Percentiles rank a stretch among this genome's conserved stretches.
Conservation (phyloP, 352 stramenopile species). For the Phytopythium cucurbitacearum region DNA sequence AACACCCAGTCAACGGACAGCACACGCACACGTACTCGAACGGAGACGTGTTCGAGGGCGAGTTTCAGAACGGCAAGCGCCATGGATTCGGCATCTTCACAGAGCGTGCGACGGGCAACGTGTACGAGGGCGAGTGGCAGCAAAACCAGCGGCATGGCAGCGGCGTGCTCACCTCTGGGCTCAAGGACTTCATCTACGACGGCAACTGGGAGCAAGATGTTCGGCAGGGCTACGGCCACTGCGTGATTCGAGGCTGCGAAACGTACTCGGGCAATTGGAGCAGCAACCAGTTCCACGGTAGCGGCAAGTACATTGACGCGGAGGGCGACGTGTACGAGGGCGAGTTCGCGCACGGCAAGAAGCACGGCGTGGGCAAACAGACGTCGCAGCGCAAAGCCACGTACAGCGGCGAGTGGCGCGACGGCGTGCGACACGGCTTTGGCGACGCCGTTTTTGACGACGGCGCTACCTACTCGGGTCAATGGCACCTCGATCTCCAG, state of each 20-base stretch:
- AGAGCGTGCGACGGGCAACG: conserved; percentile 47
- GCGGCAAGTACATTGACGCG: conserved; percentile 75
- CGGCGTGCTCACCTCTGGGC: conserved; percentile 61
- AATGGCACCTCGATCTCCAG: conserved; percentile 46
- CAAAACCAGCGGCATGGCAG: conserved; percentile 54
- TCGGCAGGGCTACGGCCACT: conserved; percentile 67
- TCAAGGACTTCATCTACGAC: conserved; percentile 82
- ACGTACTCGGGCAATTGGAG: conserved; percentile 75
- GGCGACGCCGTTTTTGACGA: conserved; percentile 49
- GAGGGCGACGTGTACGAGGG: conserved; percentile 81
- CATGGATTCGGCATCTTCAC: conserved; percentile 61
- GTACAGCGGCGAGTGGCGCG: conserved; percentile 62
- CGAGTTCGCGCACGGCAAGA: conserved; percentile 70
- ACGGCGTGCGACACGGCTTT: conserved; percentile 51
- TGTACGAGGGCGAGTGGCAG: conserved; percentile 74
- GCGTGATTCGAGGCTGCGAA: conserved; percentile 69
- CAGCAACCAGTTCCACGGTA: conserved; percentile 71
- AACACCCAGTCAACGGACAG: conserved; percentile 24
- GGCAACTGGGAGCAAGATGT: conserved; percentile 58
- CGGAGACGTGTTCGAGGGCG: conserved; percentile 71
- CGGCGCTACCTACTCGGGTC: conserved; percentile 52
- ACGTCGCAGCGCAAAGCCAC: conserved; percentile 20
- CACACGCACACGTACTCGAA: conserved; percentile 52
- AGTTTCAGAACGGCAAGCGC: conserved; percentile 40
- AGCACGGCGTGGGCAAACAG: conserved; percentile 66